Evolutionary conservation across 441 rosid species (phyloP).

Genomic region (Corymbia citriodora): DNA sequence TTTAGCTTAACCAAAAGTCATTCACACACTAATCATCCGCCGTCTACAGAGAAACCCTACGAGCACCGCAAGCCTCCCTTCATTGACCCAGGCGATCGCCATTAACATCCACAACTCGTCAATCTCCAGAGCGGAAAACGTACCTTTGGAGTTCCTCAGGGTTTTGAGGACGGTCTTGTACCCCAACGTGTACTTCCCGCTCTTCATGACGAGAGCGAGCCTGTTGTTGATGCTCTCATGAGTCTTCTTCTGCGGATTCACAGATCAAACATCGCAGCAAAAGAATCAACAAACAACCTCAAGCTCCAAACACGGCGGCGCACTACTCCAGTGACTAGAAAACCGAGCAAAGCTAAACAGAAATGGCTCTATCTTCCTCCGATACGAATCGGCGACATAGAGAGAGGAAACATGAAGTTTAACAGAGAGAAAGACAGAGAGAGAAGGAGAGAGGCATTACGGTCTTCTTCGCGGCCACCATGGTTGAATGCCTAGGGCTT

Average conservation of each 20-base stretch:
- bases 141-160: constrained; percentile 33
- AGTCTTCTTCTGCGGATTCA: constrained; percentile 34
- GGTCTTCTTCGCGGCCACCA: constrained; percentile 30
- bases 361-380: background rate
- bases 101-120: background rate
- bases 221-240: constrained; percentile 55
- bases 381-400: background rate
- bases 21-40: background rate
- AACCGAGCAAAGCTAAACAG: background rate
- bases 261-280: background rate
- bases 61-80: background rate
- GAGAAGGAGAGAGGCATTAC: background rate
- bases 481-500: constrained; percentile 1
- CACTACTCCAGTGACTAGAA: background rate
- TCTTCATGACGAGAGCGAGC: constrained; percentile 71
- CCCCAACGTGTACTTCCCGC: constrained; percentile 60
- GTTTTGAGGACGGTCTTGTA: constrained; percentile 53
- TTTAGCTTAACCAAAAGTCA: background rate
- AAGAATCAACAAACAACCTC: background rate
- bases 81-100: background rate
- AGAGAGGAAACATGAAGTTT: background rate
- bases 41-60: background rate
- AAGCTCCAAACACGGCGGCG: background rate
- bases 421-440: background rate
- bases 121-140: background rate